Evolutionary conservation across 1,139 yeast species (phyloP).

Genomic region (Yamadazyma oceani): DNA sequence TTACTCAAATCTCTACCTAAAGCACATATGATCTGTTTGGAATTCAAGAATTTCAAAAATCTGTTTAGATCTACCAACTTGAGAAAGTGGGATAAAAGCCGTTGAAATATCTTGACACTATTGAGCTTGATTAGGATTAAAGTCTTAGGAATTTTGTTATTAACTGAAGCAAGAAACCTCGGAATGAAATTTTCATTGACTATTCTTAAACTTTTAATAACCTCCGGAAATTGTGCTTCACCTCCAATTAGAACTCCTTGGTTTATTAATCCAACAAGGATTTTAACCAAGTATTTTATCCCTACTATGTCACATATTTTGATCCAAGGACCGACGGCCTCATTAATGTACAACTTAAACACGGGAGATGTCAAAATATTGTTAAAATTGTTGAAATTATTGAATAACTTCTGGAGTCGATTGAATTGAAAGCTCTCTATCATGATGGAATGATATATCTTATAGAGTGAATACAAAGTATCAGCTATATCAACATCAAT

Average conservation of each 20-base stretch:
- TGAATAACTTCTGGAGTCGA: conserved; percentile 62
- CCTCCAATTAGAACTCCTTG: conserved; percentile 41
- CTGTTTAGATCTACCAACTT: conserved; percentile 55
- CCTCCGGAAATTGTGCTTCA: conserved; percentile 42
- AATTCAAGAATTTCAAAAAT: conserved; percentile 28
- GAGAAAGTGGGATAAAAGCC: conserved; percentile 55
- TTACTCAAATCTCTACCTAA: conserved; percentile 3
- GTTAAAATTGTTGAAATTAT: conserved; percentile 34
- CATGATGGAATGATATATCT: conserved; percentile 59
- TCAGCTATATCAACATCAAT: conserved; percentile 61
- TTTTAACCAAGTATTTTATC: conserved; percentile 60
- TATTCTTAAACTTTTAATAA: conserved; percentile 48
- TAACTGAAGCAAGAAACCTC: conserved; percentile 35
- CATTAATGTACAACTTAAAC: conserved; percentile 54
- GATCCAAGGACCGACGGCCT: conserved; percentile 61
- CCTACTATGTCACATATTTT: conserved; percentile 62
- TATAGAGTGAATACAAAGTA: conserved; percentile 60
- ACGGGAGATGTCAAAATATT: conserved; percentile 66
- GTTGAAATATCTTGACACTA: conserved; percentile 58
- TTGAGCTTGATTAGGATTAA: conserved; percentile 53
- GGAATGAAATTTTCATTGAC: conserved; percentile 45
- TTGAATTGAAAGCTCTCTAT: conserved; percentile 68
- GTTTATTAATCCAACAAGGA: conserved; percentile 65
- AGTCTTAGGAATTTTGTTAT: conserved; percentile 48
- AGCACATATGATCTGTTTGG: not conserved